Evolutionary conservation across 139 green algal species (phyloP), one percentile per base, ranked within the genome.

Genomic region (Tetradesmus obliquus): DNA sequence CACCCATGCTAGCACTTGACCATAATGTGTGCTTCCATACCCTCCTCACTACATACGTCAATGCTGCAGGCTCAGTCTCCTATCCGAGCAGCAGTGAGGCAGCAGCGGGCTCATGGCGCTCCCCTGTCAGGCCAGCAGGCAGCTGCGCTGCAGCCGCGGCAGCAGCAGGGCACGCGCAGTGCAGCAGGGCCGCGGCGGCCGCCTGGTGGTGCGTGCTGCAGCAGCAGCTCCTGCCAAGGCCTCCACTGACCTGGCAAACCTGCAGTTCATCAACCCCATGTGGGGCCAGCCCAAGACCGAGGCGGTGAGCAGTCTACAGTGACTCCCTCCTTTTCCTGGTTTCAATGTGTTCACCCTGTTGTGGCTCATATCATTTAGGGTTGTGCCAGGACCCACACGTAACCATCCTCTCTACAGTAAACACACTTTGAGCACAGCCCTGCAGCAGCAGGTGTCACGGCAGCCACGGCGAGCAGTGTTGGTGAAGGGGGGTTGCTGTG

Each of bases 191-290:
- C 66, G 66, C 66, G 5, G 15, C 66, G 15, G 66, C 15, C 66
- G 66, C 3, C 17, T 76, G 10, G 66, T 76, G 15, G 66, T 76
- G 66, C 66, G 66, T 76, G 66, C 66, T 76, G 66, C 66, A 24
- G 66, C 66, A 76, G 66, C 66, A 1, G 66, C 66, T 4, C 66
- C 66, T 24, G 66, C 66, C 15, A 76, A 76, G 66, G 66, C 66
- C 17, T 76, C 66, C 66, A 76, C 66, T 24, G 66, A 76, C 66
- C 66, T 76, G 66, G 66, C 66, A 17, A 76, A 76, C 66, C 15
- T 92, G 45, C 89, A 92, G 62, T 88, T 89, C 89, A 82, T 92
- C 81, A 92, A 89, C 54, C 82, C 89, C 12, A 92, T 92, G 89
- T 92, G 89, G 89, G 9, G 53, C n/a, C 69, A 83, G 69, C 85